A percentile compares a stretch with the other conserved stretches of the same genome.
These are phyloP conservation scores for Diaporthe ampelina DNA, from an alignment of 2,329 filamentous ascomycete genomes.

Conservation along the genomic window DNA sequence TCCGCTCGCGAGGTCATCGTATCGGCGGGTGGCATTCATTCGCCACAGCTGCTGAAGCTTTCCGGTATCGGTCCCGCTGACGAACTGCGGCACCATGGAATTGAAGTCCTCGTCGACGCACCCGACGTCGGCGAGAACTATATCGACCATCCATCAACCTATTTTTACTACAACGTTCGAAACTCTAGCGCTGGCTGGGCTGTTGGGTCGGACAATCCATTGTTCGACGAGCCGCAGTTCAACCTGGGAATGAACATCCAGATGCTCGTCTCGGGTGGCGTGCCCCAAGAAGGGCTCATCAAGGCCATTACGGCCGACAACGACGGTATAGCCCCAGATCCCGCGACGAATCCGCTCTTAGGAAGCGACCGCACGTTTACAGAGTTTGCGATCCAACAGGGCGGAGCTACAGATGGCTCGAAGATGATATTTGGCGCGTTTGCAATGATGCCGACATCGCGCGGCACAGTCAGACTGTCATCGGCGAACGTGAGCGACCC, in stretches of 20 bases:
- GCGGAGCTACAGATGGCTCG: conserved; percentile 2
- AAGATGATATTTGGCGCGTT: neutral
- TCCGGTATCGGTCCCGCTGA: conserved; percentile 50
- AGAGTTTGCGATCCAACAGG: neutral
- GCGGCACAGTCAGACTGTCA: neutral
- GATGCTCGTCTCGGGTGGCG: neutral
- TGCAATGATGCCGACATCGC: neutral
- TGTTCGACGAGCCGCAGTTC: conserved; percentile 27
- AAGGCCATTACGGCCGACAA: conserved; percentile 7
- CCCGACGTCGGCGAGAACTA: conserved; percentile 51
- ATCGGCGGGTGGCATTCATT: conserved; percentile 48
- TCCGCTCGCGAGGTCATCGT: conserved; percentile 49
- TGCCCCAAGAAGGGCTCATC: neutral
- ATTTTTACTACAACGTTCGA: conserved; percentile 10
- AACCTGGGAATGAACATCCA: conserved; percentile 1
- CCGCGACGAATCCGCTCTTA: neutral
- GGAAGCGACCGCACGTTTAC: neutral
- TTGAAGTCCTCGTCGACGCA: conserved; percentile 48
- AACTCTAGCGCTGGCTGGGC: conserved; percentile 16
- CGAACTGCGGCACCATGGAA: conserved; percentile 45
- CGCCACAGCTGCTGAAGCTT: conserved; percentile 51
- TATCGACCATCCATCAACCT: neutral
- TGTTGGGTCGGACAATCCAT: conserved; percentile 5
- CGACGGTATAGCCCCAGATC: neutral
- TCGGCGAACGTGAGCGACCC: neutral